Evolutionary conservation across 495 filamentous ascomycete species (phyloP).

Genomic region (Pseudotulostoma volvatum): DNA sequence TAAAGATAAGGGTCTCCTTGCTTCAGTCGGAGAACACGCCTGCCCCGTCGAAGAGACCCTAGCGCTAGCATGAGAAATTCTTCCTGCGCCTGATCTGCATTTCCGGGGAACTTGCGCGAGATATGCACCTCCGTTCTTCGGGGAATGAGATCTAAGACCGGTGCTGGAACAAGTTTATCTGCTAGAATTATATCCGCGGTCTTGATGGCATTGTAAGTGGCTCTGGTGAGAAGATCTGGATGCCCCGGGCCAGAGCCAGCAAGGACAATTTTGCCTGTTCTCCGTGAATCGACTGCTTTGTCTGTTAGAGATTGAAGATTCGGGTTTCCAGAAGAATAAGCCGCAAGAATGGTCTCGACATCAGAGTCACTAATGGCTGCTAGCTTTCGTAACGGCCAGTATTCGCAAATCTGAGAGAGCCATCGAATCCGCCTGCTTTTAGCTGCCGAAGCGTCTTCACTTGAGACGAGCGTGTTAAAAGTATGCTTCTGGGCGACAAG

Average conservation of each 20-base stretch:
- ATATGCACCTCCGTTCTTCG: constrained; percentile 81
- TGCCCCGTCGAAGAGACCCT: constrained; percentile 49
- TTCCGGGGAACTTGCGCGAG: constrained; percentile 93
- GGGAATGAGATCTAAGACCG: constrained; percentile 76
- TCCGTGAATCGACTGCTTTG: constrained; percentile 3
- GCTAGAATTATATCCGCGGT: constrained; percentile 76
- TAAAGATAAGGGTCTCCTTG: constrained; percentile 96
- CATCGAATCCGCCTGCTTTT: constrained; percentile 78
- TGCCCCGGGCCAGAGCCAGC: constrained; percentile 90
- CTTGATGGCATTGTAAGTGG: constrained; percentile 74
- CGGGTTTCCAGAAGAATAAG: constrained; percentile 34
- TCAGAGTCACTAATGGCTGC: constrained; percentile 66
- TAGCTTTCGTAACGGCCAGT: constrained; percentile 80
- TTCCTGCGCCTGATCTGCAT: constrained; percentile 82
- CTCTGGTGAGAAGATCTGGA: constrained; percentile 76
- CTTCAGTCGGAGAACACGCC: constrained; percentile 75
- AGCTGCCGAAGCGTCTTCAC: constrained; percentile 54
- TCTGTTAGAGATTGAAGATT: constrained; percentile 4
- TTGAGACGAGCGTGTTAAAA: constrained; percentile 69
- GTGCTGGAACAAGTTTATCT: constrained; percentile 86
- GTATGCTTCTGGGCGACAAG: constrained; percentile 62
- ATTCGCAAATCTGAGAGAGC: constrained; percentile 94
- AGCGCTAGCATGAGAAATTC: constrained; percentile 75
- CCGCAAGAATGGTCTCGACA: constrained; percentile 51
- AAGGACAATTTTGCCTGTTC: constrained; percentile 58